Evolutionary conservation across 305 asterid species (phyloP), one percentile per base, ranked within the genome.

Genomic region (Fraxinus angustifolia): DNA sequence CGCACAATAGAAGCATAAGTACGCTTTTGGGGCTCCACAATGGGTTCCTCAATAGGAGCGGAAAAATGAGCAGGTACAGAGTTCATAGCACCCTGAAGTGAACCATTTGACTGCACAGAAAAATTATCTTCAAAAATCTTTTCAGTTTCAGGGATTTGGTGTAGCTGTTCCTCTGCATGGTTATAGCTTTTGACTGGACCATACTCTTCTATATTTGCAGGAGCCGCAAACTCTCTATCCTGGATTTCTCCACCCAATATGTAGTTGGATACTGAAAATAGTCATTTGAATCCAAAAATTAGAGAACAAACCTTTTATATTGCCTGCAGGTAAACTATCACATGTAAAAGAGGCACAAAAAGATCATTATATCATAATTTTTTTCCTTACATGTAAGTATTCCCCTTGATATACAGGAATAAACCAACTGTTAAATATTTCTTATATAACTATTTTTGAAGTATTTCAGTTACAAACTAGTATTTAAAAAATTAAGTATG

Each of bases 1-100:
- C 99, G 38, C 93, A 96, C 99, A 86, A 96, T 94, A 80, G 98
- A 96, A 86, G 99, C 99, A 87, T 96, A 96, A 81, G 99, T 94
- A 86, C 89, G 99, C 84, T 93, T 96, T 81, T 90, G 97, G 77
- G 97, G 92, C 88, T 91, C 97, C 75, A 71, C 83, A 70, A 83
- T 82, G 82, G 94, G 91, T 87, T 93, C 98, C 62, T 92, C 97
- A 8, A 84, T 79, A 42, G 94, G 89, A 67, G 90, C 73, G 75
- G 97, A 85, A 73, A 90, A 85, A 84, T 78, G 93, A 23, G 88
- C 97, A 68, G 88, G 90, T 53, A 83, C 79, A 72, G 92, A 85
- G 82, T 90, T 90, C 83, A 89, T 81, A 74, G 89, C 82, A 86
- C 88, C 90, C 80, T 87, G 97, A 86, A 90, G 87, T 35, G 94